A percentile compares a stretch with the other conserved stretches of the same genome.
These are phyloP conservation scores for Amanita phalloides DNA, from an alignment of 768 basidiomycete species.

Conservation along the genomic window DNA sequence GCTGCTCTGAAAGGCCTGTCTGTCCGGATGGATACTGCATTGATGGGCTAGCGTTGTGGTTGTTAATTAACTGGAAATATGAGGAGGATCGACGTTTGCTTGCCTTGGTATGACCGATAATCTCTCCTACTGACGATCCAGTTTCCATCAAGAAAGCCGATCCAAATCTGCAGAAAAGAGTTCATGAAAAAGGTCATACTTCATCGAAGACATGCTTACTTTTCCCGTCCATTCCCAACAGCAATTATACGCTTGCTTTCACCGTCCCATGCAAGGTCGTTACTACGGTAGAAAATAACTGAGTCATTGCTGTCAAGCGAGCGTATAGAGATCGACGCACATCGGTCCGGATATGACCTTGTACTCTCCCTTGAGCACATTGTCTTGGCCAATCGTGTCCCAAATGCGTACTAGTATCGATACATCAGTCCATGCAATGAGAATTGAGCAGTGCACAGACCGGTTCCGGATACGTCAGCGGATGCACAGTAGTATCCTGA, in stretches of 20 bases:
- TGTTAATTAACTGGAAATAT: neutral
- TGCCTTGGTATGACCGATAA: constrained; percentile 85
- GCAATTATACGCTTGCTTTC: constrained; percentile 95
- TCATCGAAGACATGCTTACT: constrained; percentile 30
- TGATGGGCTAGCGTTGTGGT: constrained; percentile 51
- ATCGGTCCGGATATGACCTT: constrained; percentile 63
- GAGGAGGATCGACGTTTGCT: neutral
- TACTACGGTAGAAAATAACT: constrained; percentile 33
- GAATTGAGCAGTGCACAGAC: constrained; percentile 25
- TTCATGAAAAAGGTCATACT: neutral
- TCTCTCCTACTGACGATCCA: constrained; percentile 80
- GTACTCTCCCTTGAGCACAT: constrained; percentile 73
- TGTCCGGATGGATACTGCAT: constrained; percentile 78
- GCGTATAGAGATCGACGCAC: constrained; percentile 29
- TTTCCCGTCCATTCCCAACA: constrained; percentile 87
- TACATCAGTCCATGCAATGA: neutral
- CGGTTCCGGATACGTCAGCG: constrained; percentile 72
- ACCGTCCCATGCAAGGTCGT: constrained; percentile 93
- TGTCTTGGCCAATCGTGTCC: constrained; percentile 85
- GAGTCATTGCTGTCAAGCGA: neutral
- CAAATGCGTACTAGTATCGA: constrained; percentile 70
- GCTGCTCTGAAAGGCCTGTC: constrained; percentile 88
- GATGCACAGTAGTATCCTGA: constrained; percentile 95
- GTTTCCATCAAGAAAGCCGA: constrained; percentile 77
- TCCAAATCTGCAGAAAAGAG: constrained; percentile 49